A percentile compares a stretch with the other conserved stretches of the same genome.
phyloP scores from a whole-genome alignment of 768 basidiomycete species.

The Psilocybe cubensis region DNA sequence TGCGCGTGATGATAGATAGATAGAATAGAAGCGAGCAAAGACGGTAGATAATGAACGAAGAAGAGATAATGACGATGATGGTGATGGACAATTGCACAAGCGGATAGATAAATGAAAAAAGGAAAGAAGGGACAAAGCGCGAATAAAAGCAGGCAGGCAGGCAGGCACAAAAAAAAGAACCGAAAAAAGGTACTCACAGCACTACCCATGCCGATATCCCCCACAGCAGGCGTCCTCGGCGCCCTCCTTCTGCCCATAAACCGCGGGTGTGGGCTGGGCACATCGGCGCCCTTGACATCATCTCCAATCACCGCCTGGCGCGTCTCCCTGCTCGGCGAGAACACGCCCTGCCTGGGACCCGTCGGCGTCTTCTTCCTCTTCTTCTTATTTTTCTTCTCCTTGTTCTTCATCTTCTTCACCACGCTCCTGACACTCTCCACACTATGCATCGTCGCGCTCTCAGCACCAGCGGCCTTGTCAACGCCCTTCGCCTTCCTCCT shows the following conservation, averaged over 20 bases:
- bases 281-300: conserved; percentile 35
- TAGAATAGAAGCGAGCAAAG: conserved; percentile 5
- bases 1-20: background rate
- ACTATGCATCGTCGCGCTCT: background rate
- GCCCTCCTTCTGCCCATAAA: conserved; percentile 26
- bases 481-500: too few species aligned
- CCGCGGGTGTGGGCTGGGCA: conserved; percentile 56
- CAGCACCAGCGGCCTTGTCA: too few species aligned
- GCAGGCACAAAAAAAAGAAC: background rate
- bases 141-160: background rate
- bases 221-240: background rate
- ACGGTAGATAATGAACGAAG: too few species aligned
- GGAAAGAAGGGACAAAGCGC: background rate
- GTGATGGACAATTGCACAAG: background rate
- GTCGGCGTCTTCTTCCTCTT: conserved; percentile 25
- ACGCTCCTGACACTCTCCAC: background rate
- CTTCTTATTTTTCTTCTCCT: conserved; percentile 1
- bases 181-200: conserved; percentile 31
- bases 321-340: conserved; percentile 37
- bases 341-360: conserved; percentile 44
- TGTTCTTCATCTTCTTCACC: conserved; percentile 11
- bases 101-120: background rate
- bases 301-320: conserved; percentile 52
- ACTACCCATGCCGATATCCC: conserved; percentile 8
- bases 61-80: too few species aligned